These are phyloP conservation scores for Phytophthora citrophthora DNA, from an alignment of 352 stramenopile species.

Conservation along the genomic window DNA sequence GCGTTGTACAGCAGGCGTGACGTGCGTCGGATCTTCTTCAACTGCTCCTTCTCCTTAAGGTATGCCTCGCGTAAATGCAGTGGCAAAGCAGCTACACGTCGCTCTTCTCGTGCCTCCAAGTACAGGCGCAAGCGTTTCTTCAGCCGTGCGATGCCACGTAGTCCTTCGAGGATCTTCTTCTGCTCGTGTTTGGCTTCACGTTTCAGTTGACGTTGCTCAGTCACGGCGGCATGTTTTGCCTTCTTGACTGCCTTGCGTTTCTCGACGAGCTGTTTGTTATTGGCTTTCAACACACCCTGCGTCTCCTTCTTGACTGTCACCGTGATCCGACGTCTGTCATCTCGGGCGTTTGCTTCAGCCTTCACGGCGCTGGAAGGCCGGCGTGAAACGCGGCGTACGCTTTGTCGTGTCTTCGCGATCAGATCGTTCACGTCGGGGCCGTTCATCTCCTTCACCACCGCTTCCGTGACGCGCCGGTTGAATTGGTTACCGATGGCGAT, in stretches of 20 bases:
- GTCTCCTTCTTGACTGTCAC: constrained; percentile 67
- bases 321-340: constrained; percentile 40
- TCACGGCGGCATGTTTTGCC: constrained; percentile 35
- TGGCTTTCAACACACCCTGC: constrained; percentile 49
- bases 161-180: constrained; percentile 46
- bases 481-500: constrained; percentile 65
- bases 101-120: constrained; percentile 43
- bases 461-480: constrained; percentile 56
- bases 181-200: constrained; percentile 50
- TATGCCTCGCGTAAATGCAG: constrained; percentile 70
- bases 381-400: constrained; percentile 25
- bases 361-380: constrained; percentile 12
- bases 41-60: constrained; percentile 60
- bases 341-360: constrained; percentile 6
- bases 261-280: constrained; percentile 47
- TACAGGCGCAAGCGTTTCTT: constrained; percentile 70
- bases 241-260: constrained; percentile 51
- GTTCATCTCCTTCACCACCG: constrained; percentile 38
- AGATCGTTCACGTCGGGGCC: constrained; percentile 27
- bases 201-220: constrained; percentile 44
- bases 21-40: constrained; percentile 66
- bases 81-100: constrained; percentile 46
- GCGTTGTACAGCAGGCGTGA: constrained; percentile 78
- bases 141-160: constrained; percentile 55
- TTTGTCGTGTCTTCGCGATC: constrained; percentile 26